Evolutionary conservation across 306 rosid species (phyloP).

Genomic region (Trichosanthes cucumerina): DNA sequence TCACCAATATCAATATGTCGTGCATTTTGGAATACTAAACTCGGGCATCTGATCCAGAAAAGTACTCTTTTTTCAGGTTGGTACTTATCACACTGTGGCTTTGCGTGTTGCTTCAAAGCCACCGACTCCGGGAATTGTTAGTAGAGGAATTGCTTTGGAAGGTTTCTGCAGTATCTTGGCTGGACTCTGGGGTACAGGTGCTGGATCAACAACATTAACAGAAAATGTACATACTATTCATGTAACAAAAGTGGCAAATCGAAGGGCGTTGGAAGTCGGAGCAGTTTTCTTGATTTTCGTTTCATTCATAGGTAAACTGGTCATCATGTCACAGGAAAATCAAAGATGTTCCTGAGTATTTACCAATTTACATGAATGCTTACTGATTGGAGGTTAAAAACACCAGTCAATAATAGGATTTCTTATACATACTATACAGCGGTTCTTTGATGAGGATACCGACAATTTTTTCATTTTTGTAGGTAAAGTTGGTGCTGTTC

Average conservation of each 20-base stretch:
- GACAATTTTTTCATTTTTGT: not conserved
- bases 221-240: constrained; percentile 73
- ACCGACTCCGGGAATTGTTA: constrained; percentile 69
- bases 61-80: constrained; percentile 37
- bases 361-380: not conserved
- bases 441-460: not conserved
- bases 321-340: not conserved
- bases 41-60: not conserved
- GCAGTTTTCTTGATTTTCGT: constrained; percentile 65
- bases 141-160: constrained; percentile 93
- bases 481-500: constrained; percentile 96
- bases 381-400: not conserved
- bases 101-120: constrained; percentile 45
- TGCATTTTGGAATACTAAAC: not conserved
- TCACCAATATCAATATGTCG: not conserved
- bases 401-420: not conserved
- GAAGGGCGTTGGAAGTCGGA: constrained; percentile 65
- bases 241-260: constrained; percentile 69
- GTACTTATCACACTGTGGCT: constrained; percentile 64
- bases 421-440: not conserved
- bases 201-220: constrained; percentile 88
- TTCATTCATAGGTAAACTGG: constrained; percentile 62
- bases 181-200: constrained; percentile 91
- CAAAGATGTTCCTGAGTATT: not conserved
- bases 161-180: constrained; percentile 91